Evolutionary conservation across 2,329 filamentous ascomycete genomes (phyloP).

Genomic region (Claviceps humidiphila): DNA sequence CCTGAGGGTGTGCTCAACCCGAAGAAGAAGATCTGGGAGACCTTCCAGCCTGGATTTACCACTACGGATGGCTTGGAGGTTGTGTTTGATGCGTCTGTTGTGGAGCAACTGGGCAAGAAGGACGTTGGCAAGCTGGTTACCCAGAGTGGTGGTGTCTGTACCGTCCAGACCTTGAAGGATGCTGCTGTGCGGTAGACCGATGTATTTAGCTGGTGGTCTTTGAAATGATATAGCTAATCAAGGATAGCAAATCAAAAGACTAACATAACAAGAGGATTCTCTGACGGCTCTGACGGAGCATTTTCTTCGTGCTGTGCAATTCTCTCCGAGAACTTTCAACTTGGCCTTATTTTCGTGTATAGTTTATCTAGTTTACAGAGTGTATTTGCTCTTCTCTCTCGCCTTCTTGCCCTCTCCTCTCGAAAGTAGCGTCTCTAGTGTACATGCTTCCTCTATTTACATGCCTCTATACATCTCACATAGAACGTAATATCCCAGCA

Average conservation of each 20-base stretch:
- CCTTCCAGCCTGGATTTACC: conserved; percentile 88
- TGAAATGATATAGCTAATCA: background rate
- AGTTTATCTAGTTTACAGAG: background rate
- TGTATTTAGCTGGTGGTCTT: background rate
- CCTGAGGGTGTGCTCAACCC: conserved; percentile 90
- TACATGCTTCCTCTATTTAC: background rate
- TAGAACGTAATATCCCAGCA: background rate
- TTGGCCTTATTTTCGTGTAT: background rate
- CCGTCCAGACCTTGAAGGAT: conserved; percentile 64
- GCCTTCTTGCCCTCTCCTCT: background rate
- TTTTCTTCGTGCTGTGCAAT: no score
- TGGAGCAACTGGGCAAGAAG: conserved; percentile 63
- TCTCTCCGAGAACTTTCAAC: no score
- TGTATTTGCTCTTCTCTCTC: background rate
- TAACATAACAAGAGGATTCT: background rate
- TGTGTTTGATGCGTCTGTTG: conserved; percentile 67
- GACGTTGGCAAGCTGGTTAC: conserved; percentile 59
- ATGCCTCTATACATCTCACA: background rate
- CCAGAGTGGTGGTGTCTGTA: conserved; percentile 66
- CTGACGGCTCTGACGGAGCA: no score
- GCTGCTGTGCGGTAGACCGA: conserved; percentile 60
- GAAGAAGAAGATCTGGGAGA: conserved; percentile 99
- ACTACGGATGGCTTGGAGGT: conserved; percentile 73
- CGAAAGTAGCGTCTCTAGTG: background rate
- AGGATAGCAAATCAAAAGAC: background rate